Evolutionary conservation across 116 monocot species (phyloP).

Genomic region (Thalassia testudinum): DNA sequence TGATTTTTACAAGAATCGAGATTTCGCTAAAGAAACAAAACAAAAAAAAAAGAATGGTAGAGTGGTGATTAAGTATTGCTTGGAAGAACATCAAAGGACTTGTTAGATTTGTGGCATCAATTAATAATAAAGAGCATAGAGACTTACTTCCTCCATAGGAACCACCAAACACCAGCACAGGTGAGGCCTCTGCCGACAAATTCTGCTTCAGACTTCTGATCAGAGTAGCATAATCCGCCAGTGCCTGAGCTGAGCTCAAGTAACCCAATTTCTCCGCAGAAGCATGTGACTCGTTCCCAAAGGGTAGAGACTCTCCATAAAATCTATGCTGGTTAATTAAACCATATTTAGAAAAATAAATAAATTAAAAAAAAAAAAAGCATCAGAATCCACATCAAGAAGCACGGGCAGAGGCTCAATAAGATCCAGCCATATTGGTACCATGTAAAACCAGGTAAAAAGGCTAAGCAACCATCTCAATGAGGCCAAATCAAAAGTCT

Average conservation of each 20-base stretch:
- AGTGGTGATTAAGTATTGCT: too few species aligned
- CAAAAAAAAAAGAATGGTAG: too few species aligned
- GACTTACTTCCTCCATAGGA: conserved; percentile 89
- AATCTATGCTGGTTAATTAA: conserved; percentile 89
- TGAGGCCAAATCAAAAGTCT: too few species aligned
- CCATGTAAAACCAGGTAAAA: too few species aligned
- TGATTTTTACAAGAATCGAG: too few species aligned
- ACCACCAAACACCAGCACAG: conserved; percentile 82
- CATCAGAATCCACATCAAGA: conserved; percentile 7
- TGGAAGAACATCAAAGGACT: too few species aligned
- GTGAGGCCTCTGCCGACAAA: conserved; percentile 63
- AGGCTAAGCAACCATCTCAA: too few species aligned
- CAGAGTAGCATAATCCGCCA: conserved; percentile 71
- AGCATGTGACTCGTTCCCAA: conserved; percentile 36
- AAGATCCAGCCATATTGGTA: too few species aligned
- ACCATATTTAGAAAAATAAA: neutral
- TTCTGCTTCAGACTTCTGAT: conserved; percentile 77
- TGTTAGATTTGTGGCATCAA: too few species aligned
- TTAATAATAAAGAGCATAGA: too few species aligned
- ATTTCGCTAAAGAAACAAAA: too few species aligned
- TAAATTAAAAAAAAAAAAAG: neutral
- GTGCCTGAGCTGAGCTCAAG: conserved; percentile 56
- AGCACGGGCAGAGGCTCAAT: too few species aligned
- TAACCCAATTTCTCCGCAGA: conserved; percentile 49
- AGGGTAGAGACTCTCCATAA: conserved; percentile 74